Evolutionary conservation across 2,329 filamentous ascomycete species (phyloP), one percentile per base, ranked within the genome.

Genomic region (Cylindrodendrum hubeiense): DNA sequence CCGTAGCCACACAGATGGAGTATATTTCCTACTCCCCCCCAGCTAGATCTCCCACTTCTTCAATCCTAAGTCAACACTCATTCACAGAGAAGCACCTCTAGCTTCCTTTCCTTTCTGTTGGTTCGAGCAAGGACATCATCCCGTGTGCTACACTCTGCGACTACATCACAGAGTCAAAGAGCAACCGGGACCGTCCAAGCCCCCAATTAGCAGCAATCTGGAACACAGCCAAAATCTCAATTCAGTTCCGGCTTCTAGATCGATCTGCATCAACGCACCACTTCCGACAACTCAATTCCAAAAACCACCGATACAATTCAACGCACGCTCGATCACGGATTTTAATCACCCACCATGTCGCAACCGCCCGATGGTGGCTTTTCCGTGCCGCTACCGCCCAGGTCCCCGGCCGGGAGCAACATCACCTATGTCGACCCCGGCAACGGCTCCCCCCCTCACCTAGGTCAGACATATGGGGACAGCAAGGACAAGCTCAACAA

Each of bases 101-200:
- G 15, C 51, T 33, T 53, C 22, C 19, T 53, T 55, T 28, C 22
- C 43, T 24, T 50, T 55, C 37, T 39, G 17, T 51, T 37, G 43
- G 34, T 41, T 46, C 37, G 34, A 51, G 55, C 30, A 56, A 55
- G 47, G 47, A 50, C 46, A 19, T 28, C 10, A 21, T 62, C 51
- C 44, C 44, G 37, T 52, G 26, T 50, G 44, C 53, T 55, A 54
- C 28, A 15, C 28, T 46, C 34, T 37, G 39, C 17, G 46, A 50
- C 46, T 15, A 50, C 33, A 13, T 5, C 41, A 51, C 60, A 34
- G 47, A 55, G 61, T 44, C n/a, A 34, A 56, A 50, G 61, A 64
- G 61, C 61, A 53, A 55, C 51, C 54, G 53, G 61, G 55, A 44
- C 30, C 22, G 37, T 63, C 60, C 53, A 43, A 59, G 47, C 43